These are phyloP conservation scores for Ophiostoma perfectum DNA, from an alignment of 2,329 filamentous ascomycete species.

Conservation along the genomic window DNA sequence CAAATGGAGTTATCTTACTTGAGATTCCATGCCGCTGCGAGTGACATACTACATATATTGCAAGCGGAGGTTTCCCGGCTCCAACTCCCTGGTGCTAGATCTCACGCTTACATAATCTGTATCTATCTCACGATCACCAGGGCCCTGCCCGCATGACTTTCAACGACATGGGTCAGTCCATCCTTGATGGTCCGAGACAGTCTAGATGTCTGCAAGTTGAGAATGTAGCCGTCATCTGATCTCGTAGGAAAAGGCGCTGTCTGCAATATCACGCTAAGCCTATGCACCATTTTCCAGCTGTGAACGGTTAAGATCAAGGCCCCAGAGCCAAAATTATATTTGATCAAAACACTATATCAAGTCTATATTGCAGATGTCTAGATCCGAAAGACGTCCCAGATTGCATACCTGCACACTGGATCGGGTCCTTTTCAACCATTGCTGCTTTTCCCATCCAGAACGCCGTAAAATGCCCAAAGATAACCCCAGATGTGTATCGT, in stretches of 20 bases:
- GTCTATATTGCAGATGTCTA: not conserved
- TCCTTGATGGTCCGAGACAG: not conserved
- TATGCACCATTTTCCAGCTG: no score
- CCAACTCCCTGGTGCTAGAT: no score
- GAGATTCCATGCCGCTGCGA: no score
- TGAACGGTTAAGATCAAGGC: no score
- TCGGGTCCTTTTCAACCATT: not conserved
- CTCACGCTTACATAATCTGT: no score
- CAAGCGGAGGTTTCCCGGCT: no score
- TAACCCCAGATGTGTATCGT: constrained; percentile 15
- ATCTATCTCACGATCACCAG: not conserved
- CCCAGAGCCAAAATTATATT: no score
- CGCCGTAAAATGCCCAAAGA: constrained; percentile 2
- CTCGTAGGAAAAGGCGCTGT: not conserved
- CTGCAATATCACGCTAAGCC: not conserved
- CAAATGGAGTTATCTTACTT: no score
- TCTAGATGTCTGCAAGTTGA: not conserved
- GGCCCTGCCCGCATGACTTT: not conserved
- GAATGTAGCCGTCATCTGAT: not conserved
- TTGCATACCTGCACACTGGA: no score
- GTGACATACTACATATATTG: no score
- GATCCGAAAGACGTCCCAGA: no score
- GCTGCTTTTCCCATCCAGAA: constrained; percentile 17
- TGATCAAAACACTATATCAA: no score
- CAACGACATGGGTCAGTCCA: not conserved